Percentiles rank a stretch among this genome's conserved stretches.
These are phyloP conservation scores for Tricholoma flavovirens DNA, from an alignment of 768 basidiomycete genomes.

Conservation along the genomic window DNA sequence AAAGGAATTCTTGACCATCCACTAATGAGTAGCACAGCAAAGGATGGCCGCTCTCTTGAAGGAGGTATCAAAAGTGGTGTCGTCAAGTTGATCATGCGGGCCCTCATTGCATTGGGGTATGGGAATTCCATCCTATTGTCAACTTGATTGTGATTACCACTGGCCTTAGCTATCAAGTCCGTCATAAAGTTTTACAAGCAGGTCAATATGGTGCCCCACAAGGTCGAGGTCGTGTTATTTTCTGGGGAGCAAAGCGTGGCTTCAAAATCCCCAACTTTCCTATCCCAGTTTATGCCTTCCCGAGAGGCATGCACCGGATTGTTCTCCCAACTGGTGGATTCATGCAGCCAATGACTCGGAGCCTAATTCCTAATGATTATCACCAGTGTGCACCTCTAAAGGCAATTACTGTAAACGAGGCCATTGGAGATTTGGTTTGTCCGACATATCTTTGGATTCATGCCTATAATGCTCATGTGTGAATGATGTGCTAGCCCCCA, in stretches of 20 bases:
- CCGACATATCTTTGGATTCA: neutral
- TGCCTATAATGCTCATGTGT: neutral
- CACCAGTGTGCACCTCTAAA: constrained; percentile 59
- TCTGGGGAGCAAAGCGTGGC: constrained; percentile 59
- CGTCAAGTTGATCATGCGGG: constrained; percentile 60
- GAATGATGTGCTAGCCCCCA: constrained; percentile 36
- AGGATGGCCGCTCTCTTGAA: constrained; percentile 22
- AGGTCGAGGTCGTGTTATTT: constrained; percentile 58
- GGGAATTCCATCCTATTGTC: constrained; percentile 12
- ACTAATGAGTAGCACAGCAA: constrained; percentile 32
- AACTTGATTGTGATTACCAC: neutral
- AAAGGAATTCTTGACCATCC: constrained; percentile 49
- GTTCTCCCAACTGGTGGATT: constrained; percentile 40
- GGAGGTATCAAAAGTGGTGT: constrained; percentile 48
- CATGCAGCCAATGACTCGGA: constrained; percentile 39
- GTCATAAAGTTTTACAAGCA: constrained; percentile 60
- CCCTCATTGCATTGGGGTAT: constrained; percentile 60
- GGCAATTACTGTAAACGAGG: constrained; percentile 55
- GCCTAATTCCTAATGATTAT: constrained; percentile 27
- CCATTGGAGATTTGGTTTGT: constrained; percentile 65
- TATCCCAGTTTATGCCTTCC: constrained; percentile 53
- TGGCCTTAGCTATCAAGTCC: constrained; percentile 58
- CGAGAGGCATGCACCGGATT: constrained; percentile 23
- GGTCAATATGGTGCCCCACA: constrained; percentile 72
- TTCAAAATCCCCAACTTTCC: constrained; percentile 57